phyloP scores from a whole-genome alignment of 352 stramenopile species.

The Aphanomyces cochlioides region DNA sequence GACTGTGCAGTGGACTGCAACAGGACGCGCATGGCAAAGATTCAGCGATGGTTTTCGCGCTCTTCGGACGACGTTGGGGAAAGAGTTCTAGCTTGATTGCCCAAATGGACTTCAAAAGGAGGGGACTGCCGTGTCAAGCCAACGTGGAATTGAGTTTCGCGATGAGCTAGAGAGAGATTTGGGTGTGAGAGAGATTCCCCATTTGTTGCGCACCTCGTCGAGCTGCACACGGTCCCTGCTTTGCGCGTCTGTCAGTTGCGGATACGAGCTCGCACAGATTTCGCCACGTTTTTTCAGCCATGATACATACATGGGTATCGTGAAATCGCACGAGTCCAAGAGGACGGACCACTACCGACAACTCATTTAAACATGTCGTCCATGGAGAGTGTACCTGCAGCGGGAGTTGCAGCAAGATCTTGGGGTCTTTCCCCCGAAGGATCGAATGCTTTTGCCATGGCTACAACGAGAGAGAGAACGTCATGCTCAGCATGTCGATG shows the following conservation, averaged over 20 bases:
- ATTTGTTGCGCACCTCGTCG: neutral
- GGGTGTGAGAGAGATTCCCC: too few relatives aligned
- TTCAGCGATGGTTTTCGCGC: too few relatives aligned
- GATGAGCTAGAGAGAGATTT: too few relatives aligned
- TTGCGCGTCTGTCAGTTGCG: conserved; percentile 1
- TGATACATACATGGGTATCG: neutral
- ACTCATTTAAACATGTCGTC: neutral
- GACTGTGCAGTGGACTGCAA: too few relatives aligned
- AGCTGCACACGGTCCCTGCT: neutral
- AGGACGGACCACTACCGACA: conserved; percentile 4
- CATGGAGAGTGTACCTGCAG: neutral
- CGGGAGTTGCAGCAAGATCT: neutral
- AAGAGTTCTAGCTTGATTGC: too few relatives aligned
- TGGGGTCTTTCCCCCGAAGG: neutral
- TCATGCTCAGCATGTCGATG: neutral
- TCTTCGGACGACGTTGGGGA: too few relatives aligned
- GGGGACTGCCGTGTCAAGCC: too few relatives aligned
- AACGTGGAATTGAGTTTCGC: too few relatives aligned
- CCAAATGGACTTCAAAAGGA: too few relatives aligned
- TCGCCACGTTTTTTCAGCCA: conserved; percentile 6
- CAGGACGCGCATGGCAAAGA: too few relatives aligned
- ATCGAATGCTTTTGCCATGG: conserved; percentile 6
- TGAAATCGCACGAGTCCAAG: neutral
- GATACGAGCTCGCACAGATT: neutral
- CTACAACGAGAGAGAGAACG: neutral